Conservation (phyloP, 1,139 yeast genomes). For the Yarrowia galli region DNA sequence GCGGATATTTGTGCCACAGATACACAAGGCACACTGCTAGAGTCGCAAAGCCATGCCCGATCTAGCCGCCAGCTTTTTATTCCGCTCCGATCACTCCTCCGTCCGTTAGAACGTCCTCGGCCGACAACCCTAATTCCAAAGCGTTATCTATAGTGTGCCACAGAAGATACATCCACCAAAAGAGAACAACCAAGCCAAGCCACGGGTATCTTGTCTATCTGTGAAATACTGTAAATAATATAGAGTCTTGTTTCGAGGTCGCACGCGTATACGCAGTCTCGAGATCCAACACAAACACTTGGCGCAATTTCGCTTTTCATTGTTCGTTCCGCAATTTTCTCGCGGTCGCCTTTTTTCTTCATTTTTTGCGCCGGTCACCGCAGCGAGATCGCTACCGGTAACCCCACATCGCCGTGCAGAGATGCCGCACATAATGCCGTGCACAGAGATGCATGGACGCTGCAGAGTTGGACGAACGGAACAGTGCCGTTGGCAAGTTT, state of each 20-base stretch:
- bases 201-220: constrained; percentile 10
- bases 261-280: background rate
- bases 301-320: background rate
- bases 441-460: background rate
- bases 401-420: constrained; percentile 33
- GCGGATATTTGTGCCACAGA: constrained; percentile 18
- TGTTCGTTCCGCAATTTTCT: background rate
- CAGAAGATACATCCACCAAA: background rate
- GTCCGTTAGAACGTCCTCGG: background rate
- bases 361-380: constrained; percentile 11
- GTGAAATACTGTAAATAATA: constrained; percentile 23
- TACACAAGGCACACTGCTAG: background rate
- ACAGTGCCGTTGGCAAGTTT: background rate
- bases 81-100: background rate
- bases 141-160: constrained; percentile 24
- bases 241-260: background rate
- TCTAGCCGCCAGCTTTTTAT: background rate
- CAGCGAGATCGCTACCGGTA: constrained; percentile 22
- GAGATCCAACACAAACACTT: background rate
- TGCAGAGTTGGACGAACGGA: background rate
- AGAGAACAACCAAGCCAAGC: constrained; percentile 21
- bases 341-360: background rate
- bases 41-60: background rate
- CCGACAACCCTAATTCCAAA: background rate
- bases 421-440: constrained; percentile 35